Conservation (phyloP, 2,329 filamentous ascomycete species). For the Fusarium staphyleae region DNA sequence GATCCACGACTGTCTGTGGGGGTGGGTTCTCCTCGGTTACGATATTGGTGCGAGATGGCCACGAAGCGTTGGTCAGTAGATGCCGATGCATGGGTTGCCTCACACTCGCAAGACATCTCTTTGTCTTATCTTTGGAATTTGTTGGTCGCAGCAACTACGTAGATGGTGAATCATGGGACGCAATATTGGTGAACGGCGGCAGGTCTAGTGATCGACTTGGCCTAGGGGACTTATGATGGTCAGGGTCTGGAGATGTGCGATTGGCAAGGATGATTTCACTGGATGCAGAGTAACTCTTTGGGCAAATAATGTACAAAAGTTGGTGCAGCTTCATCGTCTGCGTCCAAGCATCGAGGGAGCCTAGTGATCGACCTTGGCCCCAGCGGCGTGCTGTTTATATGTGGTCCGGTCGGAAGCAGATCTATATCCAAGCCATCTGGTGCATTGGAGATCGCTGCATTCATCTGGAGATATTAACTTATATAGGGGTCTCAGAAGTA, state of each 20-base stretch:
- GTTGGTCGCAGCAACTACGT: no score
- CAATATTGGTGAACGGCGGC: slow-evolving; percentile 5
- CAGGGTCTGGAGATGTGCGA: background rate
- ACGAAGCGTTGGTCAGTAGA: slow-evolving; percentile 18
- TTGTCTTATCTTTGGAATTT: background rate
- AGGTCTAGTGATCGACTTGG: slow-evolving; percentile 9
- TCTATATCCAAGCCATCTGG: no score
- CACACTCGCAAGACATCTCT: background rate
- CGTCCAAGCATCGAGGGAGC: background rate
- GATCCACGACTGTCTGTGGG: background rate
- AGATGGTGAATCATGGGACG: slow-evolving; percentile 16
- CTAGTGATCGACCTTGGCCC: no score
- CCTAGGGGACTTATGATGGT: background rate
- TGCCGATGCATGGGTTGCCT: slow-evolving; percentile 5
- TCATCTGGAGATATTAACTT: no score
- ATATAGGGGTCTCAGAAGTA: no score
- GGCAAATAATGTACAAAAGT: slow-evolving; percentile 9
- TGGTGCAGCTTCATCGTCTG: background rate
- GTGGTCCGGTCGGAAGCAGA: no score
- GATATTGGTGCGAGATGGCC: slow-evolving; percentile 3
- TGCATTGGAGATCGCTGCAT: no score
- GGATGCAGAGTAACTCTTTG: slow-evolving; percentile 1
- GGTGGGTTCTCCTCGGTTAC: background rate
- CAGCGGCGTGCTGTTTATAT: no score
- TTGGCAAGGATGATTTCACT: slow-evolving; percentile 19